Base-by-base conservation (phyloP, 768 basidiomycete genomes). In the Rhodotorula kratochvilovae region DNA sequence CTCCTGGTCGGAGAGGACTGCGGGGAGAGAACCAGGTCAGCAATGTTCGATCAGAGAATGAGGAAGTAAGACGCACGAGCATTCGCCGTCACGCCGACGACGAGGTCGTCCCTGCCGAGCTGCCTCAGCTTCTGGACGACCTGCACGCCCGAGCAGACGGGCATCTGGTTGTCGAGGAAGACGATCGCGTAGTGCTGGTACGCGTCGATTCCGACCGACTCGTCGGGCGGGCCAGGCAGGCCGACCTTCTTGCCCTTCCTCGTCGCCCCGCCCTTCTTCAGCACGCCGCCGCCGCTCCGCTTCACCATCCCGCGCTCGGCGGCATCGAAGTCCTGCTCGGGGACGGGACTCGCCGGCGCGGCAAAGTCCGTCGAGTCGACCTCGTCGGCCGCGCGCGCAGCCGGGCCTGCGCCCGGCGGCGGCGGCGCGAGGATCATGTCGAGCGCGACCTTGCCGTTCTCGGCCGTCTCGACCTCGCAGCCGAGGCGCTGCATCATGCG, bases 361-460 rank as follows among this genome's bases (percentile, higher is more conserved):
- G 45, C 39, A 19, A 33, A 35, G 45, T 25, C 39, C 39, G 35
- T 25, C 23, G 25, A 27, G 6, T 35, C 60, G 17, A 27, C 8
- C 17, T 55, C 36, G 53, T 54, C 54, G 10, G 13, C 48, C 8
- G 6, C 48, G 17, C 23, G 33, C 10, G 17, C 46, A 0, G 55
- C 5, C 2, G 46, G 10, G 2, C 25, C 56, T 6, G 25, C 35
- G 25, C 56, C 56, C 5, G 56, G 36, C 1, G 62, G 57, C 36
- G 62, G 55, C 29, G 64, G 70, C 42, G 87, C 86, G 12, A 89
- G 76, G 43, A 91, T 86, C 84, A 89, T 83, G 70, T 89, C 86
- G 63, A 92, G 81, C 31, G 90, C 90, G 46, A 87, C 79, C 77
- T 88, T 85, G 12, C 92, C 92, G 77, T 94, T 91, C 81, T 92